Evolutionary conservation across 129 eudicot genomes (phyloP), one percentile per base, ranked within the genome.

Genomic region (Helianthus tuberosus): DNA sequence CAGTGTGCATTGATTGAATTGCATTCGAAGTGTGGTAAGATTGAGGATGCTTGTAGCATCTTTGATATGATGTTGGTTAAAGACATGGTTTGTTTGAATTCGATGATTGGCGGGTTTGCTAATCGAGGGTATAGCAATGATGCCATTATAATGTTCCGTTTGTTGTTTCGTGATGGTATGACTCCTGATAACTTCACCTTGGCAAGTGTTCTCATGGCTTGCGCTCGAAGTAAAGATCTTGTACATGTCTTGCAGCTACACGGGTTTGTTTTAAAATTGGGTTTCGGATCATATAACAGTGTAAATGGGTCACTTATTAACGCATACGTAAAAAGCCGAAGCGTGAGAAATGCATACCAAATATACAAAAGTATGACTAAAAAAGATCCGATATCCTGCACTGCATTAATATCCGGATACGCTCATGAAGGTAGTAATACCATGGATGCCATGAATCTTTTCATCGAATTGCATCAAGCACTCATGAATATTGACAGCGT

Each of bases 61-160:
- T 91, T 91, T 66, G 50, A 70, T 48, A 39, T 41, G 67, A 91
- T 91, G 91, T 8, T 27, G 15, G 49, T 49, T 66, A 84, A 86
- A 77, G 97, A 91, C 27, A 27, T 86, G 81, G 97, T 88, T 71
- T 81, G 83, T 61, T 88, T 89, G 94, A 91, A 91, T 73, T 84
- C 88, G 8, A 86, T 91, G 94, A 84, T 91, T 65, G 85, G 83
- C 41, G 97, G 94, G 15, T 86, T 81, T 72, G 85, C 81, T 5
- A 64, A 51, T 50, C 89, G 78, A 54, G 91, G 88, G 46, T 75
- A 81, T 48, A 64, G 67, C 49, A 38, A 71, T 38, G 77, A 88
- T 74, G 94, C 91, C 7, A 73, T 77, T 44, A 5, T 5, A 5
- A 70, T 80, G 77, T 88, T 85, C 29, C 80, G 73, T 5, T 64